Base-by-base conservation (phyloP, 441 rosid genomes). In the Corymbia calophylla region DNA sequence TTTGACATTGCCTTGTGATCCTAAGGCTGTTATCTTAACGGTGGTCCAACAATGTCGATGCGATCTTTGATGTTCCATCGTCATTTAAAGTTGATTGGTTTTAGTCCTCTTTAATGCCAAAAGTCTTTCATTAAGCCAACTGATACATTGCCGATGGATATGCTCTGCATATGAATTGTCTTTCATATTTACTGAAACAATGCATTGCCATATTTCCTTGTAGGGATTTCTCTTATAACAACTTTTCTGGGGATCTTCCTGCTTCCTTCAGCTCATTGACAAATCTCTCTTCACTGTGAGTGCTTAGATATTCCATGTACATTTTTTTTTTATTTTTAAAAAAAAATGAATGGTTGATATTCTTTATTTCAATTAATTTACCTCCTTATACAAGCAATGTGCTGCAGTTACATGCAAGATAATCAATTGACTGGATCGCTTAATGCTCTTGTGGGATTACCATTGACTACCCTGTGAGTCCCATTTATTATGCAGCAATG, bases 181-280 rank as follows among this genome's bases (percentile, higher is more conserved):
- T 39, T 27, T 54, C 49, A 56, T 54, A 21, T 54, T 56, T 21
- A 56, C 62, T 8, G 17, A 86, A 55, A 54, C 51, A 53, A 39
- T 56, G 62, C 62, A 48, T 56, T 21, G 14, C 48, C 32, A 35
- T 54, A 86, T 86, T 21, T 39, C 51, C 51, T 73, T 92, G 91
- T 92, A 98, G 99, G 94, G 99, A 97, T 94, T 92, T 98, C 64
- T 98, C 99, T 90, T 96, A 94, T 93, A 98, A 98, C 93, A 97
- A 95, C 93, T 94, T 97, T 89, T 95, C 94, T 89, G 99, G 99
- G 47, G 95, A 97, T 93, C 97, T 98, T 94, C 99, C 99, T 15
- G 89, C 16, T 92, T 98, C 99, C 31, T 93, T 98, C 66, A 93
- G 96, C 89, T 93, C 95, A 29, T 91, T 93, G 91, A 92, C 96